Conservation (phyloP, 192 early-diverging fungal genomes). For the Coemansia sp. region DNA sequence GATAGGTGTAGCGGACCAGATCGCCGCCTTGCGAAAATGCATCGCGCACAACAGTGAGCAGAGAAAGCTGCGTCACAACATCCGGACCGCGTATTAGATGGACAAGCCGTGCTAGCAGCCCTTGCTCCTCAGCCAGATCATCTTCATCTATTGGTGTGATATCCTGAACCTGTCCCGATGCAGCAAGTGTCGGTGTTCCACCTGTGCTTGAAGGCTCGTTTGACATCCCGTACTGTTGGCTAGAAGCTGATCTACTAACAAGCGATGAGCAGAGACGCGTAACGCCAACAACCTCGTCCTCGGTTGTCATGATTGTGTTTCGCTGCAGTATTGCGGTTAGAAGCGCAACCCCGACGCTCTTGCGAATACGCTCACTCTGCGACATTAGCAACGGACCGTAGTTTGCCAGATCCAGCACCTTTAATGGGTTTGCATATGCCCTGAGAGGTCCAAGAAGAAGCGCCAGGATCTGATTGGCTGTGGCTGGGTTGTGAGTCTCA, state of each 20-base stretch:
- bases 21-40: slow-evolving; percentile 90
- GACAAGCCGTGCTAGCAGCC: slow-evolving; percentile 76
- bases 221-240: not conserved
- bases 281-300: slow-evolving; percentile 46
- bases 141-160: slow-evolving; percentile 72
- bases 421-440: slow-evolving; percentile 69
- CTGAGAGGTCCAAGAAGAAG: slow-evolving; percentile 83
- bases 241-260: slow-evolving; percentile 16
- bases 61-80: slow-evolving; percentile 77
- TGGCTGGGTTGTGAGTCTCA: slow-evolving; percentile 68
- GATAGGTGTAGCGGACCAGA: slow-evolving; percentile 89
- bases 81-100: slow-evolving; percentile 73
- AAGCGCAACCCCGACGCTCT: slow-evolving; percentile 78
- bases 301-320: slow-evolving; percentile 55
- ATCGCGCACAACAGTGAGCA: slow-evolving; percentile 79
- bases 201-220: not conserved
- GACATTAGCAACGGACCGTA: slow-evolving; percentile 82
- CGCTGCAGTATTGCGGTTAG: slow-evolving; percentile 70
- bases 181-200: not conserved
- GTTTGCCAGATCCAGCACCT: slow-evolving; percentile 68
- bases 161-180: slow-evolving; percentile 8
- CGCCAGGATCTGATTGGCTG: slow-evolving; percentile 73
- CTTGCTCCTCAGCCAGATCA: slow-evolving; percentile 91
- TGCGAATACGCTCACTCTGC: slow-evolving; percentile 81
- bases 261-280: slow-evolving; percentile 41